phyloP scores from a whole-genome alignment of 2,329 filamentous ascomycete genomes.

The Fusarium fujikuroi region DNA sequence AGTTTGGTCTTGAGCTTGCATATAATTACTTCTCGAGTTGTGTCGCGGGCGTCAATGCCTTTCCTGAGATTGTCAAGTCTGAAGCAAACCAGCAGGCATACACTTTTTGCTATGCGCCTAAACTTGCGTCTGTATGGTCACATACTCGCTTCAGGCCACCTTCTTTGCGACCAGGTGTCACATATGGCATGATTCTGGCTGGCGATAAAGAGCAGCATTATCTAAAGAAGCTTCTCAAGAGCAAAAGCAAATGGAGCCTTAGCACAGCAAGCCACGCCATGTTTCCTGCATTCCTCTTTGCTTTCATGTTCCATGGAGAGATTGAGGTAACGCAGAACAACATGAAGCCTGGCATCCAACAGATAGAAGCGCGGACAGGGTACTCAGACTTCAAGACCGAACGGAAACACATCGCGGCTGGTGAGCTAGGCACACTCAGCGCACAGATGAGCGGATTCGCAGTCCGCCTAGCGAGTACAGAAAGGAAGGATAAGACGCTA shows the following conservation, averaged over 20 bases:
- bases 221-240: slow-evolving; percentile 40
- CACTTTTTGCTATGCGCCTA: slow-evolving; percentile 52
- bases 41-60: slow-evolving; percentile 48
- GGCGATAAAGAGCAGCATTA: slow-evolving; percentile 39
- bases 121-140: slow-evolving; percentile 53
- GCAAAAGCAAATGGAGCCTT: slow-evolving; percentile 44
- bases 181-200: slow-evolving; percentile 48
- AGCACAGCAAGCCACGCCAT: slow-evolving; percentile 46
- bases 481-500: slow-evolving; percentile 51
- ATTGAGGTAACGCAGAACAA: slow-evolving; percentile 47
- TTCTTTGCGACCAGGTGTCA: slow-evolving; percentile 30
- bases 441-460: slow-evolving; percentile 50
- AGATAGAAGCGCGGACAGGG: slow-evolving; percentile 51
- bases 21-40: slow-evolving; percentile 49
- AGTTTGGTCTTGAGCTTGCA: slow-evolving; percentile 47
- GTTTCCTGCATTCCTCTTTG: slow-evolving; percentile 51
- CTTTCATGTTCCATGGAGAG: slow-evolving; percentile 49
- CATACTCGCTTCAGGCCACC: slow-evolving; percentile 34
- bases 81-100: slow-evolving; percentile 38
- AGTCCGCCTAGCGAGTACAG: slow-evolving; percentile 51
- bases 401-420: slow-evolving; percentile 43
- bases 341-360: slow-evolving; percentile 48
- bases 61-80: slow-evolving; percentile 25
- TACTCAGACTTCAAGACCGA: slow-evolving; percentile 49
- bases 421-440: slow-evolving; percentile 47